Evolutionary conservation across 768 basidiomycete species (phyloP), one percentile per base, ranked within the genome.

Genomic region (Stropharia rugosoannulata): DNA sequence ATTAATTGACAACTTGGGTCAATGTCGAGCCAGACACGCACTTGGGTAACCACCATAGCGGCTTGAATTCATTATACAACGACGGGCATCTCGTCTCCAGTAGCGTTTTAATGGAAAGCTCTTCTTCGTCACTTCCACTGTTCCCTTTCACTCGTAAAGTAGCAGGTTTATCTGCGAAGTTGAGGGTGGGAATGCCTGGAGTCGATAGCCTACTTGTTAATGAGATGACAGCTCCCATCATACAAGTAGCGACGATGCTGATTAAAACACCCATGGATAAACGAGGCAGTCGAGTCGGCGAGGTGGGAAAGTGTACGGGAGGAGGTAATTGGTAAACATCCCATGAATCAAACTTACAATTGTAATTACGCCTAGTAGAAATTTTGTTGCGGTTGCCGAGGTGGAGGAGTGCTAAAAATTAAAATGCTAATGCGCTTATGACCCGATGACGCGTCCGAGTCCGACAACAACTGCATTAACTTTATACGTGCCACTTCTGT

Each of bases 1-100:
- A 25, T 15, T 19, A 11, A 15, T 48, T 38, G 49, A 57, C 42
- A 43, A 15, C 27, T 38, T 15, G 3, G n/a, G 19, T 44, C 49
- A 44, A 37, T 16, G 37, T 7, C 22, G 16, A 29, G n/a, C 18
- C 29, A 18, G 48, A 40, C 19, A 68, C 77, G 49, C 54, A 80
- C 78, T 75, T 78, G 64, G 65, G 73, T 51, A 82, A 71, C 78
- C 78, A 80, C 80, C 76, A 83, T 46, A 76, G 55, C 36, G 78
- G 78, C 42, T 67, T 68, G 59, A 82, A 80, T 38, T 68, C 62
- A 13, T 62, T 68, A 58, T 75, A 78, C 22, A 82, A 66, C 53
- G 73, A 76, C 35, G 72, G 68, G 55, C 78, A 80, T 59, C 69
- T 73, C 11, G 65, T 70, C 59, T 79, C 75, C 22, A 80, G 59